Evolutionary conservation across 768 basidiomycete genomes (phyloP), one percentile per base, ranked within the genome.

Genomic region (Tylopilus subfusipes): DNA sequence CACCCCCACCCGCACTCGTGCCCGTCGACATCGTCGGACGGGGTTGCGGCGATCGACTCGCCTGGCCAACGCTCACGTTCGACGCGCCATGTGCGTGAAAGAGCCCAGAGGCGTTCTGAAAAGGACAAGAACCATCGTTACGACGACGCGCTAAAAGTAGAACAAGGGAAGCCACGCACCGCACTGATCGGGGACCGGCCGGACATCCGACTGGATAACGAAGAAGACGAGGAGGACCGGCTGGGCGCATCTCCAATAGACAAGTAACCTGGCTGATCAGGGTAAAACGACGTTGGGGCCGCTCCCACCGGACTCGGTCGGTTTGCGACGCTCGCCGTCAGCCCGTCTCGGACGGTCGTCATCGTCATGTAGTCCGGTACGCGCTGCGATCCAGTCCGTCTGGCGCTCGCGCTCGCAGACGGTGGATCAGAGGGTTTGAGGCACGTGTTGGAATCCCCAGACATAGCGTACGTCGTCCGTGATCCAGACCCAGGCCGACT

Each of bases 401-500:
- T 54, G 14, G 58, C 33, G 22, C 4, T 59, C n/a, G 54, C 7
- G 31, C 39, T 54, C 18, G 52, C 24, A 7, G 58, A 21, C 46
- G 60, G 18, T n/a, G 54, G 48, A 13, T 61, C 61, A 6, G 49
- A 42, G 19, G 53, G 21, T 50, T 62, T 63, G 39, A 53, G 49
- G n/a, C 57, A 59, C 0, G 64, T 36, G 8, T 57, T 67, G n/a
- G 73, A 57, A 53, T 77, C 76, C 12, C 75, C 73, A 0, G 73
- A 69, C 2, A 68, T 60, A 2, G 69, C 62, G 54, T 69, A 73
- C 2, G 67, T 62, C 18, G 68, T 59, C 19, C 61, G 61, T 31
- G 55, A 40, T 2, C 33, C 42, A 5, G 63, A 52, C 36, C 59
- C 54, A 25, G 55, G 47, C 5, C 31, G 44, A 25, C 65, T 57